Base-by-base conservation (phyloP, 768 basidiomycete species). In the Calvatia gigantea region DNA sequence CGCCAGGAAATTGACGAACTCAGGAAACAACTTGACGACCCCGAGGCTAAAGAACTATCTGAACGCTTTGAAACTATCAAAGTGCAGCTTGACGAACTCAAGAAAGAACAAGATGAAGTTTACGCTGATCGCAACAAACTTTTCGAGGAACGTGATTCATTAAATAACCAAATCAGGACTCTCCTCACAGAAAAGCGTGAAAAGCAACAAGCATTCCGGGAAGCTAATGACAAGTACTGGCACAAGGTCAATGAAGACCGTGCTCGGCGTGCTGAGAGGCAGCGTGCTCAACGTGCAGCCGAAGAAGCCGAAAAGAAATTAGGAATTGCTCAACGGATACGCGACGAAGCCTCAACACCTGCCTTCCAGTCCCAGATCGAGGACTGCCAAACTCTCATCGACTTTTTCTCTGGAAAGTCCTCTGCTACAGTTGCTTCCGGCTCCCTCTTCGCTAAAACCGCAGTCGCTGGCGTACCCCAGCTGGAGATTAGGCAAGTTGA, bases 311-410 rank as follows among this genome's bases (percentile, higher is more conserved):
- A 83, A 64, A 93, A 89, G 76, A 88, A 83, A 68, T 74, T 86
- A 70, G 93, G 94, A 67, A 77, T 87, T 57, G 87, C 83, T 8
- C 82, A 89, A 61, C 86, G 84, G 35, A 69, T 98, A 44, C 85
- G 89, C 49, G 97, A 99, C 57, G 94, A 98, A 67, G 97, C 97
- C 21, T 83, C 86, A 57, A 65, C 79, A 21, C 95, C 97, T 25
- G 97, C 97, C 0, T 98, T 83, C 79, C 91, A 92, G 65, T 79
- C 85, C 51, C 85, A 98, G 68, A 94, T 99, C 64, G 93, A 98
- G 75, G 97, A 98, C 68, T 98, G 94, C 74, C 88, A 91, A 66
- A 96, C 89, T 3, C 83, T 97, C 61, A 87, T 96, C 66, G 89
- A 94, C 69, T 85, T 78, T 66, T 85, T 97, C 72, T 85, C 81